A percentile compares a stretch with the other conserved stretches of the same genome.
Conservation (phyloP, 768 basidiomycete genomes). For the Dioszegia hungarica region DNA sequence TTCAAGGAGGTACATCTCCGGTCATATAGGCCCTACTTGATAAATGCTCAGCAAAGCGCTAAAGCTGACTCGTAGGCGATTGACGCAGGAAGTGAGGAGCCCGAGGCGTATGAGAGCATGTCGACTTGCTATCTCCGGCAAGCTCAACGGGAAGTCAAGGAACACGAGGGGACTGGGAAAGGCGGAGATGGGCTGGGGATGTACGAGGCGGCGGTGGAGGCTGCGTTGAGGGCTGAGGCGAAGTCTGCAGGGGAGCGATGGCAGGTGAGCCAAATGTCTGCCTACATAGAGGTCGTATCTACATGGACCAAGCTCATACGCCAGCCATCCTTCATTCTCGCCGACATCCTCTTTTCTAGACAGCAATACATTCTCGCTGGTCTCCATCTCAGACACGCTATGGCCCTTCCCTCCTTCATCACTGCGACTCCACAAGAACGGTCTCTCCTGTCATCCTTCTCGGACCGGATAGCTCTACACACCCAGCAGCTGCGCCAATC, state of each 20-base stretch:
- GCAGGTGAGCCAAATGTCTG: neutral
- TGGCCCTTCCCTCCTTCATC: neutral
- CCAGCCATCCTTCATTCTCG: conserved; percentile 10
- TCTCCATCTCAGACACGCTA: neutral
- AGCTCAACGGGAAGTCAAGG: no score
- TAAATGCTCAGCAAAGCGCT: no score
- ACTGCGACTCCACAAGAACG: neutral
- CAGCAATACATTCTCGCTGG: neutral
- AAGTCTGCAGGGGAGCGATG: neutral
- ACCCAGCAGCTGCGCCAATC: no score
- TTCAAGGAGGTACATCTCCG: no score
- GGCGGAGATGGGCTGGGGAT: neutral
- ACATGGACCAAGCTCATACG: neutral
- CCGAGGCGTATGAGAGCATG: no score
- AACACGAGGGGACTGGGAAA: neutral
- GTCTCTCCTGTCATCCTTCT: no score
- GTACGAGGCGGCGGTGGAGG: neutral
- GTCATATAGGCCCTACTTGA: no score
- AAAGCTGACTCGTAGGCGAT: no score
- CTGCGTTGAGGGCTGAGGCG: neutral
- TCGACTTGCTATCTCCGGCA: no score
- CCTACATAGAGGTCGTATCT: no score
- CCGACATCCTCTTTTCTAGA: conserved; percentile 2
- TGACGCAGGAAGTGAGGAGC: no score
- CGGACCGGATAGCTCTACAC: no score